Base-by-base conservation (phyloP, 768 basidiomycete species). In the Leccinum imitatum region DNA sequence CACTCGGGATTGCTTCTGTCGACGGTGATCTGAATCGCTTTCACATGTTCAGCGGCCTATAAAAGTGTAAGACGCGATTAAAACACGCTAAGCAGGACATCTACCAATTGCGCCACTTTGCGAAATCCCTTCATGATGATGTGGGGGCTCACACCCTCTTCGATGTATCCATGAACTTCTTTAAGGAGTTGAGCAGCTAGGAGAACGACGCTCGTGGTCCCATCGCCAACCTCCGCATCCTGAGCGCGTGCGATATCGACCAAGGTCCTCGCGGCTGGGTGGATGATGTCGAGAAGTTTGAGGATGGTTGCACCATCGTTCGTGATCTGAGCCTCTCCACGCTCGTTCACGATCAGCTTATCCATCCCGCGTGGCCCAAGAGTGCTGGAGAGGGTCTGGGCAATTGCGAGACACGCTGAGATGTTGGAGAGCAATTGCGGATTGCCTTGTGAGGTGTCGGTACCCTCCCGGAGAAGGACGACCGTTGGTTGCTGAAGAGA, bases 351-450 rank as follows among this genome's bases (percentile, higher is more conserved):
- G 65, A 97, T 97, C 50, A 98, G 81, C 74, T 98, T 98, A 76
- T 99, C 97, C 97, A 99, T 98, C 63, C 97, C 97, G 60, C 97
- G 82, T 8, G 97, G 97, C 14, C 97, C 97, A n/a, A 99, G 86
- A 33, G 97, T 98, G 58, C 85, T 94, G 21, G 97, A 83, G 56
- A 99, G 84, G 2, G 93, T 98, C 71, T 93, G 86, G 51, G 95
- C 78, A 65, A 99, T 89, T 17, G 95, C 94, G 58, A 95, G 86
- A 79, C 96, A 98, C 73, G 96, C 95, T 4, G 93, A 87, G 72
- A 98, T 99, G 76, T 98, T 98, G 56, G 93, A 95, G 30, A 98
- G 82, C 30, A 98, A 78, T 74, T 98, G 95, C 4, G 87, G 85
- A 63, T 88, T 93, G 70, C 95, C 95, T 76, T 97, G 95, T 4